Evolutionary conservation across 1,284 basidiomycete species (phyloP), one percentile per base, ranked within the genome.

Genomic region (Puccinia brachypodii): DNA sequence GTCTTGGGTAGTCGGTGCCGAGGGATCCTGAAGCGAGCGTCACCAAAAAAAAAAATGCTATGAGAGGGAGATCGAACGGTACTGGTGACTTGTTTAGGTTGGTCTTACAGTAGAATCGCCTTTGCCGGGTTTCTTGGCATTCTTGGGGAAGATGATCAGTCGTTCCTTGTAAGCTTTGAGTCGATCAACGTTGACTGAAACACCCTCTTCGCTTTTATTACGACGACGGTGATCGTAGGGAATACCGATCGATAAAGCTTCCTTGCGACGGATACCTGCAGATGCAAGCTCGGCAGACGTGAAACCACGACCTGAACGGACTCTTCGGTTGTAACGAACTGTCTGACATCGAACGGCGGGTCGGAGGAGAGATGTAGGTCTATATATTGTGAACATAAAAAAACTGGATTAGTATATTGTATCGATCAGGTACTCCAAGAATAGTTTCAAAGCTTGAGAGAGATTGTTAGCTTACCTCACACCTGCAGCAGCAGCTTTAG

Each of bases 281-380:
- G 93, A 94, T 91, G 96, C 98, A 88, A 99, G 90, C 89, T 99
- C 96, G 83, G 91, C 91, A 81, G 94, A 88, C 84, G 96, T 96
- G 91, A 99, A 99, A 84, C 96, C 96, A 86, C 95, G 94, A 84
- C 96, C 96, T 88, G 96, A 94, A 85, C 96, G 94, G 87, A 99
- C 88, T 89, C 98, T 97, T 89, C 93, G 92, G 91, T 99, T 99
- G 93, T 99, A 99, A 86, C 95, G 94, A 86, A 98, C 91, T 83
- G 96, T 98, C 87, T 95, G 96, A 85, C 90, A 95, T 88, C 95
- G 95, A 86, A 99, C 97, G 84, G 96, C 96, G 82, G 96, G 96
- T 87, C 97, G 95, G 86, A 99, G 94, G 86, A 92, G 92, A 84
- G 92, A 90, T 84, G 95, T 91, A 83, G 96, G 96, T 86, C 95